Percentiles rank a stretch among this genome's conserved stretches.
These are phyloP conservation scores for Haberlea rhodopensis DNA, from an alignment of 257 asterid species.

Conservation along the genomic window DNA sequence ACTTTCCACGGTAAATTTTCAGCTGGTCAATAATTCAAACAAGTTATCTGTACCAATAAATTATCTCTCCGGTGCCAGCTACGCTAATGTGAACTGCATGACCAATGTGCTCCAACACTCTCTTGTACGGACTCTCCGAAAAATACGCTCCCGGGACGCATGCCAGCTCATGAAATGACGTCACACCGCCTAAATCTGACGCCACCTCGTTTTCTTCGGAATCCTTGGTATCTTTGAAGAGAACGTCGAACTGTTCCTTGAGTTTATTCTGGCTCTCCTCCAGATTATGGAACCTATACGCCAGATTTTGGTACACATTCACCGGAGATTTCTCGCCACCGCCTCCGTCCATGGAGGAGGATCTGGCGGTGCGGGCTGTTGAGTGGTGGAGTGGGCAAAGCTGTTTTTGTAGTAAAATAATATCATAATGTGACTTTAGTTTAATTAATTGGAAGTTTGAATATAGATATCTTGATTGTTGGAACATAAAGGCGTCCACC, in stretches of 20 bases:
- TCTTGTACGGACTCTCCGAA: constrained; percentile 42
- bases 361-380: constrained; percentile 23
- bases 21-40: background rate
- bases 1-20: background rate
- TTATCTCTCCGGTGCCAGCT: constrained; percentile 46
- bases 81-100: constrained; percentile 57
- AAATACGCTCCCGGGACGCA: constrained; percentile 34
- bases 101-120: constrained; percentile 55
- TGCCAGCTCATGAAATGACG: constrained; percentile 37
- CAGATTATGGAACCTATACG: constrained; percentile 45
- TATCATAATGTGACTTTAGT: too few relatives aligned
- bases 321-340: constrained; percentile 11
- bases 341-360: constrained; percentile 53
- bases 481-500: constrained; percentile 23
- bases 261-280: constrained; percentile 57
- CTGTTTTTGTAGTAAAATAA: constrained; percentile 21
- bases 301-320: constrained; percentile 23
- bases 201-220: constrained; percentile 14
- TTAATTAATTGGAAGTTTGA: too few relatives aligned
- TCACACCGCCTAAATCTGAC: constrained; percentile 28
- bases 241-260: constrained; percentile 39
- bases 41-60: constrained; percentile 42
- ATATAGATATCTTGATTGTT: too few relatives aligned
- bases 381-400: constrained; percentile 15
- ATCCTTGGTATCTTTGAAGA: constrained; percentile 34